Evolutionary conservation across 257 asterid species (phyloP).

Genomic region (Fraxinus excelsior): DNA sequence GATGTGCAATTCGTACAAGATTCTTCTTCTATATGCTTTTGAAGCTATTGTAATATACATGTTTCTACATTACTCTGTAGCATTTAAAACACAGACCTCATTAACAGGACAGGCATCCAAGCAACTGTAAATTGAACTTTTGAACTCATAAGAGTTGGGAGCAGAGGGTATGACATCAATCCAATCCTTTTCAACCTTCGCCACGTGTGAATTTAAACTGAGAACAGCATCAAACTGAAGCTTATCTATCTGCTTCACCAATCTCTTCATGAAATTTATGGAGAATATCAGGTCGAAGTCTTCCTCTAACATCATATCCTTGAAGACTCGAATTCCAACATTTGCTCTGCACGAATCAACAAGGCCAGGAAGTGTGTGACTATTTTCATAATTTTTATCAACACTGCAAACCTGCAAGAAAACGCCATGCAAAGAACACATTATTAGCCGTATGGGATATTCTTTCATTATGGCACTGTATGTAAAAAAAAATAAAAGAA

Average conservation of each 20-base stretch:
- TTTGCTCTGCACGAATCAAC: constrained; percentile 57
- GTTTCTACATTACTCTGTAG: constrained; percentile 24
- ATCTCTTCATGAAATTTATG: constrained; percentile 56
- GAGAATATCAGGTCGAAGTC: constrained; percentile 57
- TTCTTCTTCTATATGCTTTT: neutral
- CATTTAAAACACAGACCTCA: constrained; percentile 60
- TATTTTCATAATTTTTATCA: constrained; percentile 24
- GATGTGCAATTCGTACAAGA: neutral
- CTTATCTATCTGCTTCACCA: constrained; percentile 49
- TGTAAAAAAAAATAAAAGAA: no score
- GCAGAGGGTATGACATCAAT: constrained; percentile 57
- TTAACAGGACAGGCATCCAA: constrained; percentile 48
- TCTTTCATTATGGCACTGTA: neutral
- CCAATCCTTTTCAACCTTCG: constrained; percentile 75
- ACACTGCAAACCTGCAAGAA: constrained; percentile 53
- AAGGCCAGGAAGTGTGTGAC: constrained; percentile 58
- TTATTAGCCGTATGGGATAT: neutral
- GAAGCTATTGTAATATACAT: neutral
- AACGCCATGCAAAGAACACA: neutral
- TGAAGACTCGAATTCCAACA: constrained; percentile 50
- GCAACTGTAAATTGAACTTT: constrained; percentile 62
- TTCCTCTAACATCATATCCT: constrained; percentile 39
- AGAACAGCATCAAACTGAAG: constrained; percentile 58
- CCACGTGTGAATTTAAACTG: constrained; percentile 43
- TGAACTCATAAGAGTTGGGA: constrained; percentile 74